These are phyloP conservation scores for Diaporthe vaccinii DNA, from an alignment of 2,329 filamentous ascomycete species.

Conservation along the genomic window DNA sequence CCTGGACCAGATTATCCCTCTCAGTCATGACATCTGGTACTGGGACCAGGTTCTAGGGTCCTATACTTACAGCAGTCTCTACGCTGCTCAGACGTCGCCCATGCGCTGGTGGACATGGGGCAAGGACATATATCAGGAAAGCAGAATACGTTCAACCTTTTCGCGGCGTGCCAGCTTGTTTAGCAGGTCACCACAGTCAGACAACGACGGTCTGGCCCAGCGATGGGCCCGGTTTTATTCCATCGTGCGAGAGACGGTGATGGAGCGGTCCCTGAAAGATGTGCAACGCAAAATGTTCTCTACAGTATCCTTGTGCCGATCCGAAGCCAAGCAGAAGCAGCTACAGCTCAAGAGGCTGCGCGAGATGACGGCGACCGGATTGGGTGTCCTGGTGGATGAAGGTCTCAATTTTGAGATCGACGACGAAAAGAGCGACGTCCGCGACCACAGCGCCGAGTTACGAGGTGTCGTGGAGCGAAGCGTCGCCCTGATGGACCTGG, in stretches of 20 bases:
- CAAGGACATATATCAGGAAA: slow-evolving; percentile 77
- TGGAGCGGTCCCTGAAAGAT: slow-evolving; percentile 78
- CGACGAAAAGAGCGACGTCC: slow-evolving; percentile 63
- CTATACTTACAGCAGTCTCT: slow-evolving; percentile 82
- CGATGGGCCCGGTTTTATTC: slow-evolving; percentile 82
- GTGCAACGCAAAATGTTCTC: slow-evolving; percentile 81
- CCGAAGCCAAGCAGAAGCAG: slow-evolving; percentile 82
- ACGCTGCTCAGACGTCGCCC: slow-evolving; percentile 89
- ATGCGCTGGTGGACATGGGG: slow-evolving; percentile 79
- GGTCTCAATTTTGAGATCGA: slow-evolving; percentile 79
- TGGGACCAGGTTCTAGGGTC: slow-evolving; percentile 92
- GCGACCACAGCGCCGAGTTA: slow-evolving; percentile 61
- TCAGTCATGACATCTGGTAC: slow-evolving; percentile 93
- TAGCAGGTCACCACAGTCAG: slow-evolving; percentile 32
- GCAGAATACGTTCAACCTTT: slow-evolving; percentile 57
- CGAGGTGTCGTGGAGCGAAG: slow-evolving; percentile 84
- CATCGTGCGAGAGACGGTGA: slow-evolving; percentile 81
- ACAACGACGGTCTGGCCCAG: slow-evolving; percentile 55
- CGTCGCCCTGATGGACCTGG: slow-evolving; percentile 87
- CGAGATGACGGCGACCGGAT: slow-evolving; percentile 85
- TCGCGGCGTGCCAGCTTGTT: slow-evolving; percentile 41
- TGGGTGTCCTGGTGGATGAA: slow-evolving; percentile 90
- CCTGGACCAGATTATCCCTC: slow-evolving; percentile 83
- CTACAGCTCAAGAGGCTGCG: slow-evolving; percentile 78
- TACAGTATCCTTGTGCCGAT: slow-evolving; percentile 80